These are phyloP conservation scores for Kazachstania viticola DNA, from an alignment of 805 yeast species.

Conservation along the genomic window DNA sequence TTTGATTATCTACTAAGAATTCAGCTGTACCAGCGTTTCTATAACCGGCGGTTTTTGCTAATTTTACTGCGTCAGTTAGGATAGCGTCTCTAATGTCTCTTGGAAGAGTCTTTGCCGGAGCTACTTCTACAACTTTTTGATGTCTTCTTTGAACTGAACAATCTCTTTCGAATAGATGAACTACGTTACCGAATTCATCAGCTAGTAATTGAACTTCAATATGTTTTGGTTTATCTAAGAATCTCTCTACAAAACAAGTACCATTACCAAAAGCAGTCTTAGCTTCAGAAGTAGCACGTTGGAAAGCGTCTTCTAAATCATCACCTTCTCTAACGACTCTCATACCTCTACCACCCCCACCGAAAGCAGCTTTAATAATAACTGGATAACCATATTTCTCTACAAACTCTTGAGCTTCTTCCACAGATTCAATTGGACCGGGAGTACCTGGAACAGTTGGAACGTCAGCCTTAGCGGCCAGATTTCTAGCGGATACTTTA, in stretches of 20 bases:
- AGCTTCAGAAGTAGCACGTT: constrained; percentile 91
- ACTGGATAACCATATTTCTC: constrained; percentile 86
- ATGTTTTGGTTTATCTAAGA: constrained; percentile 91
- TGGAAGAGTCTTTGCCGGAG: constrained; percentile 91
- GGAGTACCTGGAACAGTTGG: constrained; percentile 98
- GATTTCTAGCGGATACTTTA: constrained; percentile 84
- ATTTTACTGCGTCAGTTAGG: constrained; percentile 84
- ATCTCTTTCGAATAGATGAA: constrained; percentile 93
- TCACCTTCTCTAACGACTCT: constrained; percentile 97
- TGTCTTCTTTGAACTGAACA: constrained; percentile 99
- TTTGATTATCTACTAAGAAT: constrained; percentile 83
- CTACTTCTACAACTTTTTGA: constrained; percentile 96
- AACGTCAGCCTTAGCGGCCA: constrained; percentile 72
- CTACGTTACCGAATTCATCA: constrained; percentile 86
- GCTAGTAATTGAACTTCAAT: constrained; percentile 95
- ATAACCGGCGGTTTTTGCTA: constrained; percentile 81
- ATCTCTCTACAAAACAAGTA: constrained; percentile 94
- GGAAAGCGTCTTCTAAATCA: constrained; percentile 80
- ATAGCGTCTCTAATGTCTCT: constrained; percentile 79
- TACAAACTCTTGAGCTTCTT: constrained; percentile 73
- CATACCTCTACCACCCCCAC: constrained; percentile 99
- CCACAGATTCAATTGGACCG: constrained; percentile 79
- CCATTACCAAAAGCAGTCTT: constrained; percentile 95
- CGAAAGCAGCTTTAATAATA: constrained; percentile 95
- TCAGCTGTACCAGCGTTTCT: constrained; percentile 98